phyloP scores from a whole-genome alignment of 352 stramenopile species.

The Phytophthora palmivora region DNA sequence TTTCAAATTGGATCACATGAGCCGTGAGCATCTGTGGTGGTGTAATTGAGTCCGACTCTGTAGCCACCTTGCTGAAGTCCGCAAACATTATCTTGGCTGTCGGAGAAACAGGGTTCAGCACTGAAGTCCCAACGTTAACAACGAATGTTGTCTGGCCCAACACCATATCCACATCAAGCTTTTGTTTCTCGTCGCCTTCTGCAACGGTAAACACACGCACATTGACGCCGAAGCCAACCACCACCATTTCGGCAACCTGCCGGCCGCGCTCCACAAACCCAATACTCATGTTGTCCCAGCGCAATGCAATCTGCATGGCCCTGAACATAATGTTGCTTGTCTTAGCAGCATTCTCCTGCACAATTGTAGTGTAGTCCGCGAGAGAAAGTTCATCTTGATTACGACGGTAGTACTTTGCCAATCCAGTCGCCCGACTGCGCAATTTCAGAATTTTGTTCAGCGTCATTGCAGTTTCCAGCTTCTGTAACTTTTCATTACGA shows the following conservation, averaged over 20 bases:
- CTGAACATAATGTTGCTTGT: constrained; percentile 63
- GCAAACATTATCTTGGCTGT: constrained; percentile 63
- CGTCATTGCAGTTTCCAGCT: constrained; percentile 52
- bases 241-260: constrained; percentile 60
- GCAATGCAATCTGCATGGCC: constrained; percentile 57
- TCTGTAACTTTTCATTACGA: constrained; percentile 41
- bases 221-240: constrained; percentile 60
- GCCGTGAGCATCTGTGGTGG: constrained; percentile 56
- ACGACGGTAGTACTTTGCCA: constrained; percentile 52
- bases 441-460: constrained; percentile 60
- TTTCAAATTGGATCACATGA: constrained; percentile 53
- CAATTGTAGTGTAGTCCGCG: constrained; percentile 44
- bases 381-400: constrained; percentile 52
- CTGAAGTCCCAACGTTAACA: constrained; percentile 51
- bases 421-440: constrained; percentile 43
- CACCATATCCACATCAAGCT: constrained; percentile 56
- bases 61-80: constrained; percentile 52
- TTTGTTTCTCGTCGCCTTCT: constrained; percentile 52
- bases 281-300: constrained; percentile 64
- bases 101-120: constrained; percentile 41
- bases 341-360: constrained; percentile 50
- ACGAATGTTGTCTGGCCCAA: constrained; percentile 60
- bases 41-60: constrained; percentile 32
- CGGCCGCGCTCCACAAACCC: constrained; percentile 48
- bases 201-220: constrained; percentile 48